A percentile compares a stretch with the other conserved stretches of the same genome.
These are phyloP conservation scores for Amorphotheca resinae DNA, from an alignment of 495 filamentous ascomycete species.

Conservation along the genomic window DNA sequence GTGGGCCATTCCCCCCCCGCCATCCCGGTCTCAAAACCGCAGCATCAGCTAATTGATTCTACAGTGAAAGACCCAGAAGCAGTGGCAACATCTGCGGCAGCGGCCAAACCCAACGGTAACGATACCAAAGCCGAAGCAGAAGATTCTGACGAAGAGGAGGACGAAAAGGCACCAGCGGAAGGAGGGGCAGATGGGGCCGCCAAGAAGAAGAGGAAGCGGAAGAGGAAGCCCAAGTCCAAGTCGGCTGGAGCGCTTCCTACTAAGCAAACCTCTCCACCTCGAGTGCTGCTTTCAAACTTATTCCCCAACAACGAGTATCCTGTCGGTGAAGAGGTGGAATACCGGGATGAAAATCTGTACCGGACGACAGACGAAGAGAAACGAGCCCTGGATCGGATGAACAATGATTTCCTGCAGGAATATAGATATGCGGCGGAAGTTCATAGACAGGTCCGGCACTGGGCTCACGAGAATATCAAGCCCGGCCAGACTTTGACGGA, in stretches of 20 bases:
- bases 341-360: conserved; percentile 61
- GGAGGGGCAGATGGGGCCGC: conserved; percentile 28
- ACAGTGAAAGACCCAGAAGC: conserved; percentile 14
- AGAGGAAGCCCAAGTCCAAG: conserved; percentile 71
- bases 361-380: conserved; percentile 83
- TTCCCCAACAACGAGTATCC: conserved; percentile 67
- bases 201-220: conserved; percentile 44
- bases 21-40: no score
- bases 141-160: conserved; percentile 53
- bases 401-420: conserved; percentile 73
- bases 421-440: conserved; percentile 81
- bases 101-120: conserved; percentile 35
- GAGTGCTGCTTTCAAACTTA: conserved; percentile 60
- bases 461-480: conserved; percentile 67
- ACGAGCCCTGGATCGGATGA: conserved; percentile 69
- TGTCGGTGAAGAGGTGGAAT: conserved; percentile 70
- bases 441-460: conserved; percentile 78
- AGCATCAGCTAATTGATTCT: conserved; percentile 23
- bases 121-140: conserved; percentile 43
- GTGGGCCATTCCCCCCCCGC: conserved; percentile 23
- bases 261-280: conserved; percentile 64
- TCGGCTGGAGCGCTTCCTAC: conserved; percentile 70
- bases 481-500: conserved; percentile 70
- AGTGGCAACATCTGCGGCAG: conserved; percentile 21
- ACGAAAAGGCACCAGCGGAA: conserved; percentile 26